These are phyloP conservation scores for Cynanchum wilfordii DNA, from an alignment of 257 asterid species.

Conservation along the genomic window DNA sequence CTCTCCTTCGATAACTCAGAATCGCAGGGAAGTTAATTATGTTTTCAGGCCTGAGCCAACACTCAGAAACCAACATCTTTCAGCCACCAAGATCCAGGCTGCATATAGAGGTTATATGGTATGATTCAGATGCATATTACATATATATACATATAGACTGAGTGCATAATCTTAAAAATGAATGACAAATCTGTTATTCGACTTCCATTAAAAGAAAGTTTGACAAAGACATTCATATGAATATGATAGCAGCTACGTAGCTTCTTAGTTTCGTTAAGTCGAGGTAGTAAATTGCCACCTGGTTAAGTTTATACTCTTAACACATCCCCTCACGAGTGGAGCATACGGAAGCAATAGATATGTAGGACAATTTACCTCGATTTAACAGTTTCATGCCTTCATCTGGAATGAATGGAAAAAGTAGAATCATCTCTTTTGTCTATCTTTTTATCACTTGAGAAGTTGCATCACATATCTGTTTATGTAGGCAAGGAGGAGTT, in stretches of 20 bases:
- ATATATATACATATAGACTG: background rate
- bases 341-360: no score
- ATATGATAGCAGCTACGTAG: no score
- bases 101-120: constrained; percentile 87
- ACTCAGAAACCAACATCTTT: constrained; percentile 40
- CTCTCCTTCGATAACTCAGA: constrained; percentile 37
- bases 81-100: constrained; percentile 80
- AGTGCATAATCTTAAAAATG: background rate
- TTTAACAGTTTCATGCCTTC: background rate
- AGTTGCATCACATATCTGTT: background rate
- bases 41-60: constrained; percentile 68
- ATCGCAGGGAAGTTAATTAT: constrained; percentile 41
- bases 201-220: background rate
- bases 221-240: no score
- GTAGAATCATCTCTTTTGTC: background rate
- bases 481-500: constrained; percentile 72
- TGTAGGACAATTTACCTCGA: no score
- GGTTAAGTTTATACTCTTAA: background rate
- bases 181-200: background rate
- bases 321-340: no score
- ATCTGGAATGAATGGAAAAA: background rate
- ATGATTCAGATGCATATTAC: constrained; percentile 1
- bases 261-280: no score
- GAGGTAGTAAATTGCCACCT: no score
- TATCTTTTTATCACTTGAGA: background rate